Evolutionary conservation across 1,284 basidiomycete genomes (phyloP).

Genomic region (Ganoderma sinense): DNA sequence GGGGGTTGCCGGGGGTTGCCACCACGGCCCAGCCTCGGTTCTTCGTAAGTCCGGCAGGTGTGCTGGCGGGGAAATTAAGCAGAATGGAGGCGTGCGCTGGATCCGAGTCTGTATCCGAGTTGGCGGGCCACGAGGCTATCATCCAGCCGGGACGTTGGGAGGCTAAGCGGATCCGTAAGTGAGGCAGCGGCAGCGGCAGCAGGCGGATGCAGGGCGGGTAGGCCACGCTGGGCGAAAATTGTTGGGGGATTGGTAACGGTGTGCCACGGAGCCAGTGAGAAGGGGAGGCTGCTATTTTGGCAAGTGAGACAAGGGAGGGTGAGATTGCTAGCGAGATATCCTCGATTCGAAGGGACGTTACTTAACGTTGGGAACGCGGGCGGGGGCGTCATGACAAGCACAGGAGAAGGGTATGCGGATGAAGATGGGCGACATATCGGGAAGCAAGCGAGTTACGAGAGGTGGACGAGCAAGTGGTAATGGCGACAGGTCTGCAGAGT

Average conservation of each 20-base stretch:
- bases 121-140: conserved; percentile 29
- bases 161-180: conserved; percentile 23
- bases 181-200: neutral
- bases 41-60: neutral
- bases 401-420: conserved; percentile 1
- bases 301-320: conserved; percentile 11
- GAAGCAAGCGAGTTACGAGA: conserved; percentile 27
- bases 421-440: conserved; percentile 18
- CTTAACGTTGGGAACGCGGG: neutral
- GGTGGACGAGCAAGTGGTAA: conserved; percentile 1
- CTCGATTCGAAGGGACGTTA: conserved; percentile 4
- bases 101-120: conserved; percentile 14
- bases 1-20: conserved; percentile 25
- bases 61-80: conserved; percentile 7
- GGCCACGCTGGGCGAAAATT: neutral
- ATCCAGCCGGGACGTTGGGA: conserved; percentile 14
- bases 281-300: conserved; percentile 3
- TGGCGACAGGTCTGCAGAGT: neutral
- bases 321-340: conserved; percentile 2
- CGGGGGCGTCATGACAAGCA: neutral
- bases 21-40: conserved; percentile 2
- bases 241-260: neutral
- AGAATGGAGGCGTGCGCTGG: neutral
- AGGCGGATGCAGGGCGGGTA: neutral
- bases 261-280: neutral